phyloP scores from a whole-genome alignment of 2,329 filamentous ascomycete species.

The Diaporthe humulicola region DNA sequence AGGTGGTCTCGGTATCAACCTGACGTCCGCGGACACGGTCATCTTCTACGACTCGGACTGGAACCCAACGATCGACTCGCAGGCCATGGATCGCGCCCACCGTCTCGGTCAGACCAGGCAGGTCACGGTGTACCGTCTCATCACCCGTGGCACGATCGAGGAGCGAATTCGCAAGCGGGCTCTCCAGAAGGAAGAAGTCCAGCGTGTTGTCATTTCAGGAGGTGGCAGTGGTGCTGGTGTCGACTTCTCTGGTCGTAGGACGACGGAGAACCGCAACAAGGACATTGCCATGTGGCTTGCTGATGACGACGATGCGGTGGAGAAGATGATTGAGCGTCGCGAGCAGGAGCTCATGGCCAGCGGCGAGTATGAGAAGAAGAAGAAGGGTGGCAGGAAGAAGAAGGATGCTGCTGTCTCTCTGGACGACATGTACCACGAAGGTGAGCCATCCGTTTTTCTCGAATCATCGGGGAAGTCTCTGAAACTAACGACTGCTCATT shows the following conservation, averaged over 20 bases:
- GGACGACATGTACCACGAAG: conserved; percentile 99
- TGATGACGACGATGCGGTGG: conserved; percentile 90
- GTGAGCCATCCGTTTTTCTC: conserved; percentile 66
- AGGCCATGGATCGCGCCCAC: conserved; percentile 99
- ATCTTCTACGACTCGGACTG: conserved; percentile 99
- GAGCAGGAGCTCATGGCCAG: conserved; percentile 88
- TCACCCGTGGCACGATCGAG: conserved; percentile 96
- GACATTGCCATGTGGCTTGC: conserved; percentile 99
- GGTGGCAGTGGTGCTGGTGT: conserved; percentile 86
- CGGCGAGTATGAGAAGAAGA: conserved; percentile 75
- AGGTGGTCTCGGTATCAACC: conserved; percentile 97
- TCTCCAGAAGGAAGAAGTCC: conserved; percentile 97
- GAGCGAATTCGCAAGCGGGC: conserved; percentile 98
- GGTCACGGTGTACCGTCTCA: conserved; percentile 97
- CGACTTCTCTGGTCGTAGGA: conserved; percentile 93
- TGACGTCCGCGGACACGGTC: conserved; percentile 96
- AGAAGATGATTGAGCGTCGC: conserved; percentile 86
- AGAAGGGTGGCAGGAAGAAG: conserved; percentile 73
- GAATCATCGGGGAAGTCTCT: background rate
- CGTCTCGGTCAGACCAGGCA: conserved; percentile 95
- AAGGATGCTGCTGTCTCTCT: conserved; percentile 70
- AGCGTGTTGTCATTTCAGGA: conserved; percentile 95
- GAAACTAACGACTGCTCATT: conserved; percentile 47
- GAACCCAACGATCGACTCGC: conserved; percentile 98
- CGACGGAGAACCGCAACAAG: conserved; percentile 92